Evolutionary conservation across 2,329 filamentous ascomycete genomes (phyloP), one percentile per base, ranked within the genome.

Genomic region (Cyanodermella asteris): DNA sequence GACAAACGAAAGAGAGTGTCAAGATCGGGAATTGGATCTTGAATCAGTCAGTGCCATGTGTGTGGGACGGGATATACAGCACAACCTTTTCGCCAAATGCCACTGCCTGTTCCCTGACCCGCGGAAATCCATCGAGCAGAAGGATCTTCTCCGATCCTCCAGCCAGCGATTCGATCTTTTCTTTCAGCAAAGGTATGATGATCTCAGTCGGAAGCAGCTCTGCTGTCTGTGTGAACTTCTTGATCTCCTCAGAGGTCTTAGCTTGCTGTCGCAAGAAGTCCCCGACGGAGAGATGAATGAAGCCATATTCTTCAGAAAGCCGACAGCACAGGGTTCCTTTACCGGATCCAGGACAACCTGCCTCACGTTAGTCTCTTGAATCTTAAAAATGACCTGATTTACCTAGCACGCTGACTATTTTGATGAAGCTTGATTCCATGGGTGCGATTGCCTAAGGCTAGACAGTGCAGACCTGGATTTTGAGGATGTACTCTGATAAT

Each of bases 311-410:
- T 11, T 28, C 15, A 4, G 23, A 26, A 7, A 37, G 25, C 14
- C 22, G 28, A 7, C 16, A 20, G 21, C 36, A 39, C 18, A 35
- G 35, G 4, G 37, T 39, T 15, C 37, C 35, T 33, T 39, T 39
- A 12, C 37, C 37, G 3, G 36, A 33, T n/a, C 36, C 32, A 3
- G 35, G 37, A 5, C 33, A 35, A 5, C 35, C 37, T 37, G 16
- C n/a, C n/a, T n/a, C 5, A 20, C 7, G 16, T 9, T 7, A 13
- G 16, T 13, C 8, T 24, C 22, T 13, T 12, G 10, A 3, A 13
- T 13, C 11, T 24, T 13, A 14, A 13, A 6, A 6, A 7, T 3
- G 14, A 13, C 5, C 2, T 15, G 3, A 9, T 8, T 20, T 24
- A 31, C 29, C 29, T 7, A 31, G 24, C 10, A 31, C 20, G 20